Percentiles rank a stretch among this genome's conserved stretches.
phyloP scores from a whole-genome alignment of 2,329 filamentous ascomycete species.

The Trichoderma sp. region DNA sequence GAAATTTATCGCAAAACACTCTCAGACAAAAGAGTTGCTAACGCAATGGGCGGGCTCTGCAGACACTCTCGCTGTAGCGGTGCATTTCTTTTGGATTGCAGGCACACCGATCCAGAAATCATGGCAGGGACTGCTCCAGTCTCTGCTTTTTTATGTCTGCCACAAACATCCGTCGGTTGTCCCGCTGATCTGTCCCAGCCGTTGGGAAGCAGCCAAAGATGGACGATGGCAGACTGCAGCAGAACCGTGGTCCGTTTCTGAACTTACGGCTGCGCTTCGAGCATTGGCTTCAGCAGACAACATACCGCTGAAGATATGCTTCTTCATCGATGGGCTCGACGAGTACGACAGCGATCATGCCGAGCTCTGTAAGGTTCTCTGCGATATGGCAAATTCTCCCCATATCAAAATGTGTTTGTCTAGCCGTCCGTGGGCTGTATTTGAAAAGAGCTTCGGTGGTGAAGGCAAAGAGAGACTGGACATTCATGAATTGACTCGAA shows the following conservation, averaged over 20 bases:
- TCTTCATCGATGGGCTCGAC: constrained; percentile 26
- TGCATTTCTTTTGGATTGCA: constrained; percentile 21
- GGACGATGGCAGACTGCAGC: background rate
- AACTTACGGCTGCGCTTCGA: constrained; percentile 1
- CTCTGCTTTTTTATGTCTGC: constrained; percentile 16
- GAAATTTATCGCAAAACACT: background rate
- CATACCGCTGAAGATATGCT: constrained; percentile 8
- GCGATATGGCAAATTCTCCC: background rate
- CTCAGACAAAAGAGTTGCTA: background rate
- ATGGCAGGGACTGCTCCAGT: constrained; percentile 14
- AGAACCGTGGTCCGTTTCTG: background rate
- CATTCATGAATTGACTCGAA: constrained; percentile 21
- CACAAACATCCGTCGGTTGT: constrained; percentile 18
- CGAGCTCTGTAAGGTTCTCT: constrained; percentile 13
- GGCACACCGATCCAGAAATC: constrained; percentile 23
- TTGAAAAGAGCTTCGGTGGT: constrained; percentile 13
- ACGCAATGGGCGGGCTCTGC: background rate
- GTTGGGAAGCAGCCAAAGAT: background rate
- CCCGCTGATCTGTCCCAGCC: background rate
- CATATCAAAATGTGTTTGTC: constrained; percentile 24
- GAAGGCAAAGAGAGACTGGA: constrained; percentile 10
- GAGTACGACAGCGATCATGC: constrained; percentile 23
- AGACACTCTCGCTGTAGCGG: background rate
- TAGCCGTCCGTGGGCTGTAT: constrained; percentile 20
- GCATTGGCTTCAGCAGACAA: background rate